Evolutionary conservation across 257 asterid genomes (phyloP).

Genomic region (Petunia secreta): DNA sequence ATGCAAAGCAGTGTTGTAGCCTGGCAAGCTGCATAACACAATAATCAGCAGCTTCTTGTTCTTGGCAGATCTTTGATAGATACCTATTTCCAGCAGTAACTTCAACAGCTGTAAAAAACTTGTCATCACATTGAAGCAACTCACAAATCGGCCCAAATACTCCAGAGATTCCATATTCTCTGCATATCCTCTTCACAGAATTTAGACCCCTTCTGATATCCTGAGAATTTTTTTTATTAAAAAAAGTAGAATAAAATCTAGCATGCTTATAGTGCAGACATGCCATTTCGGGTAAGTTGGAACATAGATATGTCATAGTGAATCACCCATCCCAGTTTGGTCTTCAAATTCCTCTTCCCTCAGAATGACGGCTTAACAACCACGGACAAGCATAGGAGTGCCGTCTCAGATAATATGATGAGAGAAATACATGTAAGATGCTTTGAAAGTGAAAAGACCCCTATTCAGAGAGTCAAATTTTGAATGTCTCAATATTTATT

Average conservation of each 20-base stretch:
- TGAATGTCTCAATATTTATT: background rate
- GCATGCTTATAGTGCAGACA: background rate
- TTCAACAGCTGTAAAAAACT: slow-evolving; percentile 96
- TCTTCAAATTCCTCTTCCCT: background rate
- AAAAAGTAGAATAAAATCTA: background rate
- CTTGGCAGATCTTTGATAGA: slow-evolving; percentile 17
- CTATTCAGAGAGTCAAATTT: background rate
- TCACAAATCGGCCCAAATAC: slow-evolving; percentile 89
- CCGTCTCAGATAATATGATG: slow-evolving; percentile 20
- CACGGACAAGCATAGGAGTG: slow-evolving; percentile 11
- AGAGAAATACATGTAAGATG: background rate
- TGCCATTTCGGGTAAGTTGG: background rate
- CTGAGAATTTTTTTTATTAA: slow-evolving; percentile 42
- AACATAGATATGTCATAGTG: background rate
- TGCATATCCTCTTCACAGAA: slow-evolving; percentile 80
- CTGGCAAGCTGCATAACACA: slow-evolving; percentile 22
- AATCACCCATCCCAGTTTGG: background rate
- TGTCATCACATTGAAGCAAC: slow-evolving; percentile 92
- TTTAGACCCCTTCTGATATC: slow-evolving; percentile 95
- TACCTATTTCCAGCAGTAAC: slow-evolving; percentile 99
- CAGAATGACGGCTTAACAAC: background rate
- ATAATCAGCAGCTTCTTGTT: slow-evolving; percentile 19
- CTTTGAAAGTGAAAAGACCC: slow-evolving; percentile 16
- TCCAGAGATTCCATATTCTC: slow-evolving; percentile 57
- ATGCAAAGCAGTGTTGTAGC: slow-evolving; percentile 17